These are phyloP conservation scores for Phytopythium ostracodes DNA, from an alignment of 352 stramenopile species.

Conservation along the genomic window DNA sequence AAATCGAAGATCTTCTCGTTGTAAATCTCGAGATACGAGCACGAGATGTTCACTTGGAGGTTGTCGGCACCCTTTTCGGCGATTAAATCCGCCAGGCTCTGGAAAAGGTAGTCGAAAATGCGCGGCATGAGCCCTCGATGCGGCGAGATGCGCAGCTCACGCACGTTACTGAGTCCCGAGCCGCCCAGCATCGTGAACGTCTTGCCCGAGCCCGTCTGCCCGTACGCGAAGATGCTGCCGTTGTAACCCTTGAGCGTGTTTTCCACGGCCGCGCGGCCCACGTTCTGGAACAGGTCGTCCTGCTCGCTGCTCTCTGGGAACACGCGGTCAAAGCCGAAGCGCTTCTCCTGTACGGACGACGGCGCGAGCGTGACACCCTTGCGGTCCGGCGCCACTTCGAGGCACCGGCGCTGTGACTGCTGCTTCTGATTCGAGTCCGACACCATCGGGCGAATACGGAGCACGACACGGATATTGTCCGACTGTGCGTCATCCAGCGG, in stretches of 20 bases:
- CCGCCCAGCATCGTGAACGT: slow-evolving; percentile 87
- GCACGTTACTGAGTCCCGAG: slow-evolving; percentile 20
- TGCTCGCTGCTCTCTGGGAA: slow-evolving; percentile 69
- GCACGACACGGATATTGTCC: slow-evolving; percentile 70
- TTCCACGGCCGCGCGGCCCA: slow-evolving; percentile 69
- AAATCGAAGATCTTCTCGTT: slow-evolving; percentile 90
- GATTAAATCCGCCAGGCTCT: slow-evolving; percentile 38
- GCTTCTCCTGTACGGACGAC: slow-evolving; percentile 62
- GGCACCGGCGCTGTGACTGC: slow-evolving; percentile 29
- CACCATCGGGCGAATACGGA: slow-evolving; percentile 52
- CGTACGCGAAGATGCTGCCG: slow-evolving; percentile 88
- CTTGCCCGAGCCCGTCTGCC: slow-evolving; percentile 86
- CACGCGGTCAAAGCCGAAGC: slow-evolving; percentile 83
- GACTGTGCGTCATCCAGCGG: slow-evolving; percentile 19
- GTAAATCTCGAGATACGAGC: slow-evolving; percentile 90
- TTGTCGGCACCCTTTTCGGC: slow-evolving; percentile 30
- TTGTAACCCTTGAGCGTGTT: slow-evolving; percentile 86
- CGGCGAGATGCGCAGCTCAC: slow-evolving; percentile 45
- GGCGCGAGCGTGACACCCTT: slow-evolving; percentile 60
- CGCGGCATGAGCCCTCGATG: slow-evolving; percentile 75
- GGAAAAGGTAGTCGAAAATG: slow-evolving; percentile 83
- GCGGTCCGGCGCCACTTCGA: slow-evolving; percentile 55
- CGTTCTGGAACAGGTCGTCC: slow-evolving; percentile 77
- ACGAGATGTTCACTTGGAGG: slow-evolving; percentile 59
- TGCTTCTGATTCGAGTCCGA: slow-evolving; percentile 26